Evolutionary conservation across 345 rosid species (phyloP), one percentile per base, ranked within the genome.

Genomic region (Eucalyptus microcorys): DNA sequence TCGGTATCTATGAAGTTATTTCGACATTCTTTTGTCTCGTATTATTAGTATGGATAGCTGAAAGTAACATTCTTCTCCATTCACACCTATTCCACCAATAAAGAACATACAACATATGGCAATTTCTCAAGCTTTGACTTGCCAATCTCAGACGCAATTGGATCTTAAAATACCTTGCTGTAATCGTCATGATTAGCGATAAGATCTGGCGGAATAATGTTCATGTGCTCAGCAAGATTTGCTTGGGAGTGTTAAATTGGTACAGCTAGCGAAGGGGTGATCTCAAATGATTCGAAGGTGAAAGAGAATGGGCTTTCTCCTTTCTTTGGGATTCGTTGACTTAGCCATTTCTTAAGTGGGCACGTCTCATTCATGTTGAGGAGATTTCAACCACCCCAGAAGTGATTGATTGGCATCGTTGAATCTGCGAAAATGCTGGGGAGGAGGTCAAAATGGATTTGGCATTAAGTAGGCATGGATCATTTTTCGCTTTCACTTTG

Each of bases 381-480:
- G 27, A 76, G 83, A 76, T 76, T 76, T 37, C 83, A 21, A 76
- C 47, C 47, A 40, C 45, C 83, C 26, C 83, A n/a, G 83, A 76
- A 76, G 47, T 43, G 42, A 76, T 76, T 37, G 83, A 76, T 64
- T 64, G 40, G 76, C 6, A 64, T n/a, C 40, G 32, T 64, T 64
- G 76, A n/a, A 64, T 64, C 37, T n/a, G 76, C 37, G 40, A 45
- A 45, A 45, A 27, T 26, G 30, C 30, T 22, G 27, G 86, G 34
- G 30, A 55, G 10, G 14, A 76, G 57, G 49, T 30, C 80, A 87
- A 87, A 87, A 87, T 91, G 89, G 95, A 94, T 91, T 93, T 89
- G 92, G 87, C 90, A 88, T 90, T 45, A 92, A 93, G 91, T 94
- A 86, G 90, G 81, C 15, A 76, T 42, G 68, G 92, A 92, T 91